Conservation (phyloP, 257 asterid species). For the Nicotiana obtusifolia region DNA sequence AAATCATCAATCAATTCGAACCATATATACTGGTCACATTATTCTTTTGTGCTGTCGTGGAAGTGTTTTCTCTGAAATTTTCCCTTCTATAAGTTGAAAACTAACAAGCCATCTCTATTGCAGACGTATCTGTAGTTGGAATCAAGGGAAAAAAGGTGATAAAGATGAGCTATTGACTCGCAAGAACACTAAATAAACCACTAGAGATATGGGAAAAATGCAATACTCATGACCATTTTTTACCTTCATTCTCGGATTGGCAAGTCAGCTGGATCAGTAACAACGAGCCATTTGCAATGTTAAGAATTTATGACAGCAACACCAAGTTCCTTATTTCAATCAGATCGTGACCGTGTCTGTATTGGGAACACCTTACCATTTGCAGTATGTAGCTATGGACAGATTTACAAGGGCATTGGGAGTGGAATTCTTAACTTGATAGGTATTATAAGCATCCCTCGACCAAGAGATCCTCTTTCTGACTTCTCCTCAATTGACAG, state of each 20-base stretch:
- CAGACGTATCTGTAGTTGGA: background rate
- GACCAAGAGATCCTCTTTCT: constrained; percentile 9
- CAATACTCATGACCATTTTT: background rate
- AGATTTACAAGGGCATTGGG: constrained; percentile 39
- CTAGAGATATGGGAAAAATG: background rate
- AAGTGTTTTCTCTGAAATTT: background rate
- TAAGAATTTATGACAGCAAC: background rate
- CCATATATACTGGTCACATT: background rate
- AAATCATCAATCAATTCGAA: background rate
- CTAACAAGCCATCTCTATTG: background rate
- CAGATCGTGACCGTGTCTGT: constrained; percentile 7
- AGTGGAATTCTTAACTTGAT: constrained; percentile 24
- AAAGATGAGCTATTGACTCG: background rate
- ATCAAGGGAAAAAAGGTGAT: background rate
- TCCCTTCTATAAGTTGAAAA: background rate
- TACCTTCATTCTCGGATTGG: background rate
- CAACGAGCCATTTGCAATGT: background rate
- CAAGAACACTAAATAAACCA: background rate
- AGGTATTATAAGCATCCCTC: constrained; percentile 13
- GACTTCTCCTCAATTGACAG: constrained; percentile 17
- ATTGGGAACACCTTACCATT: constrained; percentile 9
- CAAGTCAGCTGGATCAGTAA: constrained; percentile 9
- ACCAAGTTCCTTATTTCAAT: constrained; percentile 13
- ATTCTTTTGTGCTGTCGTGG: background rate
- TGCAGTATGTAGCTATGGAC: constrained; percentile 36